Conservation (phyloP, 495 filamentous ascomycete genomes). For the Xylaria intraflava region DNA sequence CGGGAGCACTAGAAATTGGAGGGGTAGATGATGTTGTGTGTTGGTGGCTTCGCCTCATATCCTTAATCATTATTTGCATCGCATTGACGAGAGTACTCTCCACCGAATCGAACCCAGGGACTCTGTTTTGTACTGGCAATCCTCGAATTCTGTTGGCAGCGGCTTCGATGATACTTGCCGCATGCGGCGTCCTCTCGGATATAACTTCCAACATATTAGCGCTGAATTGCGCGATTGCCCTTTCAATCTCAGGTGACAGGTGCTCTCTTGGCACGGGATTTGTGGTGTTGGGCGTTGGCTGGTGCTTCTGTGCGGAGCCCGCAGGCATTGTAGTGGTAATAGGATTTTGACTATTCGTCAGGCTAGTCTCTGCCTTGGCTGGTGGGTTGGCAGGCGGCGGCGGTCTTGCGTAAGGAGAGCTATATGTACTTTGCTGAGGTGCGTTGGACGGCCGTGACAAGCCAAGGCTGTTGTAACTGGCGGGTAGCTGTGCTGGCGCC, state of each 20-base stretch:
- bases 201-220: conserved; percentile 22
- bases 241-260: conserved; percentile 24
- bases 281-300: conserved; percentile 7
- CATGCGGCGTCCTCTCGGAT: conserved; percentile 20
- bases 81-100: conserved; percentile 24
- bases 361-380: conserved; percentile 15
- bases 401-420: conserved; percentile 38
- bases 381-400: conserved; percentile 21
- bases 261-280: not conserved
- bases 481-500: conserved; percentile 28
- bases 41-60: conserved; percentile 21
- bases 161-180: conserved; percentile 22
- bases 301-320: conserved; percentile 6
- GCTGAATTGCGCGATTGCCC: conserved; percentile 24
- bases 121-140: conserved; percentile 17
- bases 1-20: conserved; percentile 10
- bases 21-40: conserved; percentile 17
- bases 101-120: conserved; percentile 22
- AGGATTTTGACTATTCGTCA: conserved; percentile 14
- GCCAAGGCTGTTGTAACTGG: conserved; percentile 22
- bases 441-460: conserved; percentile 27
- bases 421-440: conserved; percentile 33
- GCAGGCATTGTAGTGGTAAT: conserved; percentile 11
- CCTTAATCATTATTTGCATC: conserved; percentile 22
- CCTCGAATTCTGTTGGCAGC: conserved; percentile 23